Evolutionary conservation across 768 basidiomycete genomes (phyloP).

Genomic region (Pulveroboletus sp.): DNA sequence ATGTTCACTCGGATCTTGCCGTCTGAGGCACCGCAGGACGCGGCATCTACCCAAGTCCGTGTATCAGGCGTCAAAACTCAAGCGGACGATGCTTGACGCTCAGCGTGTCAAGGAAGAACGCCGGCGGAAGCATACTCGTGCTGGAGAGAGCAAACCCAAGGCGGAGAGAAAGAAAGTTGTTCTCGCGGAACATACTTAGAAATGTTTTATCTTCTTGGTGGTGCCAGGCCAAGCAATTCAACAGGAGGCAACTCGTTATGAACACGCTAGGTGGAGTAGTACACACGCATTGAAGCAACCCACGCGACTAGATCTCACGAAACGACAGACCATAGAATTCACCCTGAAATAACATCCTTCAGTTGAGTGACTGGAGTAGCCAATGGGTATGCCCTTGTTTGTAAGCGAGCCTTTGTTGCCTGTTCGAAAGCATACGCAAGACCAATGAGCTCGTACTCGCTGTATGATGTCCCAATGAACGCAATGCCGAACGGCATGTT

Average conservation of each 20-base stretch:
- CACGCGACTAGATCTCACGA: not conserved
- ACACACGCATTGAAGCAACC: conserved; percentile 1
- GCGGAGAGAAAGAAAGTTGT: conserved; percentile 89
- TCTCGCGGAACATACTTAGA: conserved; percentile 62
- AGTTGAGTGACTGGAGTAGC: conserved; percentile 56
- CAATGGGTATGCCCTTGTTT: conserved; percentile 43
- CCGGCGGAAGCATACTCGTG: conserved; percentile 81
- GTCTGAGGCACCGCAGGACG: conserved; percentile 38
- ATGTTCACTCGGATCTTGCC: not conserved
- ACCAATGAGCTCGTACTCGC: conserved; percentile 52
- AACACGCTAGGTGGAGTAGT: not conserved
- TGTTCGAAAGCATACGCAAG: conserved; percentile 66
- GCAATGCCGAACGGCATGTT: conserved; percentile 59
- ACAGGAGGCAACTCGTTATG: not conserved
- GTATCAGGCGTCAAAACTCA: conserved; percentile 80
- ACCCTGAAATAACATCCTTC: conserved; percentile 28
- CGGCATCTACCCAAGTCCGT: conserved; percentile 90
- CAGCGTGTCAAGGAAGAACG: conserved; percentile 89
- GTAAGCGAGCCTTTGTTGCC: conserved; percentile 48
- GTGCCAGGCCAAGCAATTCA: conserved; percentile 6
- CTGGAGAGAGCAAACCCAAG: conserved; percentile 82
- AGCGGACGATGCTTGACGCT: conserved; percentile 90
- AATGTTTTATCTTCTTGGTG: conserved; percentile 11
- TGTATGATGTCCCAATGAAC: conserved; percentile 59
- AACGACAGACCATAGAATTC: conserved; percentile 1